Evolutionary conservation across 192 early-diverging fungal species (phyloP).

Genomic region (Coemansia sp.): DNA sequence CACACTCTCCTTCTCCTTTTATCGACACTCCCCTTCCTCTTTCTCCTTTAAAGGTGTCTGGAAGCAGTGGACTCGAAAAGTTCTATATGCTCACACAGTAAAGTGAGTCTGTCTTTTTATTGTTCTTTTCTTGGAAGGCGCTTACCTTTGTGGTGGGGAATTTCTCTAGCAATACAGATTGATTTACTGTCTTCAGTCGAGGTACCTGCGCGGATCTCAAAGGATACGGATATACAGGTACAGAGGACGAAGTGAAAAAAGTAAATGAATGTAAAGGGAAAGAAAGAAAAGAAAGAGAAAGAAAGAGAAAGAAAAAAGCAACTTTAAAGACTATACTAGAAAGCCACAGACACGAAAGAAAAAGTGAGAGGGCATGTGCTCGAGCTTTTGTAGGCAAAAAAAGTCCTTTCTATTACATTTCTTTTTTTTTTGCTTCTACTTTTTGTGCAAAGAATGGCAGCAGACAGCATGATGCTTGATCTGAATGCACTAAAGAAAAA

Average conservation of each 20-base stretch:
- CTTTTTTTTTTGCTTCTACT: neutral
- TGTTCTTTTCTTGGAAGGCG: neutral
- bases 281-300: neutral
- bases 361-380: constrained; percentile 1
- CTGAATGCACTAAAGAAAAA: neutral
- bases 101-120: neutral
- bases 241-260: constrained; percentile 3
- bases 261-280: neutral
- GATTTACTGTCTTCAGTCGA: neutral
- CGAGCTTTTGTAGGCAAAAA: constrained; percentile 4
- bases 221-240: neutral
- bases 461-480: neutral
- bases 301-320: constrained; percentile 1
- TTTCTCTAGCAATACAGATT: neutral
- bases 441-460: constrained; percentile 1
- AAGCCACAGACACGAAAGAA: constrained; percentile 3
- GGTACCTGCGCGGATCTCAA: neutral
- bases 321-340: constrained; percentile 9
- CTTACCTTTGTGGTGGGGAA: neutral
- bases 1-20: neutral
- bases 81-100: neutral
- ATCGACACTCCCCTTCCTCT: neutral
- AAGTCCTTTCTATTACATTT: neutral
- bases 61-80: neutral
- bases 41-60: neutral